Evolutionary conservation across 805 yeast genomes (phyloP), one percentile per base, ranked within the genome.

Genomic region (Candida ulmi): DNA sequence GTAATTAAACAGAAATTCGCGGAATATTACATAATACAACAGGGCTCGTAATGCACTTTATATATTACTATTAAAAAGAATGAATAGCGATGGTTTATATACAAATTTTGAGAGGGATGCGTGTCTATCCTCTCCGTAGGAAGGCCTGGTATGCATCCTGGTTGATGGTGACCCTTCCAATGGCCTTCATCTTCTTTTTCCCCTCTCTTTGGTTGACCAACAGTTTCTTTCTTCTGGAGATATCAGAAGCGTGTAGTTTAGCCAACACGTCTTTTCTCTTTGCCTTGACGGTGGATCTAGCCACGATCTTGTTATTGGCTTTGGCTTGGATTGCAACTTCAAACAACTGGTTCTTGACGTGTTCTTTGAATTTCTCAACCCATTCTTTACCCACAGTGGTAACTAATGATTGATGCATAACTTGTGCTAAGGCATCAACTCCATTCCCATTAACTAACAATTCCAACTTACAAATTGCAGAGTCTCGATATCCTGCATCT

Each of bases 251-350:
- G 61, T 91, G 98, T 44, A 93, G 66, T 55, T 80, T 85, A 23
- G 93, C 95, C 40, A 93, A 69, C n/a, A 91, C 99, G 62, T 91
- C 98, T 62, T 91, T 91, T 44, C 96, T 70, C 57, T 87, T 77
- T 6, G 98, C 98, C 58, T 87, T 86, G 46, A 93, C 85, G 0
- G 97, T 90, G 55, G 91, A 96, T 46, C 99, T 69, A 1, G 98
- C 96, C 8, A 91, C 70, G 19, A 88, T 80, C 55, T 82, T 80
- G 51, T 74, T 77, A 43, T 82, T 83, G 12, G 91, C 90, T 48
- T 76, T 74, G 4, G 98, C 96, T 58, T 91, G 99, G 40, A 91
- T 85, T 12, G 88, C 80, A 21, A 93, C 95, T 60, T 91, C 98
- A 55, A 85, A 91, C 47, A 90, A 75, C 59, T 93, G 97, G 41